These are phyloP conservation scores for Phytopythium vexans DNA, from an alignment of 352 stramenopile species.

Conservation along the genomic window DNA sequence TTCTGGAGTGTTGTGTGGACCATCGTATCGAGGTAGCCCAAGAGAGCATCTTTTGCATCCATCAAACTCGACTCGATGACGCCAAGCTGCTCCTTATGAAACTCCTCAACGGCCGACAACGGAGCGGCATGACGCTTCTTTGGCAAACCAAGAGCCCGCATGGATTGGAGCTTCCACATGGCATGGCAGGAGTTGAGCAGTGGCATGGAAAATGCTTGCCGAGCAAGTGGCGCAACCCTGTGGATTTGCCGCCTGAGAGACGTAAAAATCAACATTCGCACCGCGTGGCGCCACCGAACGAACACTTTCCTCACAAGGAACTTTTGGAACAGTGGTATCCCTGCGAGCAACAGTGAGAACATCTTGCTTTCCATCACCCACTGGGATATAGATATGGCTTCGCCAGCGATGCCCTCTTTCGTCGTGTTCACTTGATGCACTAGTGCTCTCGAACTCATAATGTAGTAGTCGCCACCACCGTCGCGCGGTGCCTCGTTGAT, in stretches of 20 bases:
- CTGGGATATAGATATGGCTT: constrained; percentile 59
- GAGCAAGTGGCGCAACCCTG: constrained; percentile 33
- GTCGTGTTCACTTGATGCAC: constrained; percentile 52
- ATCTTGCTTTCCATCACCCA: constrained; percentile 77
- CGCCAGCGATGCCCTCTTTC: constrained; percentile 30
- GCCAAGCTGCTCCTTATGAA: constrained; percentile 36
- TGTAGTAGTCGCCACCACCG: constrained; percentile 55
- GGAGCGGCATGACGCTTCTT: constrained; percentile 23
- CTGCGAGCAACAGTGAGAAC: constrained; percentile 64
- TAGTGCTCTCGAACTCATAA: constrained; percentile 56
- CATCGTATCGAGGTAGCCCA: constrained; percentile 46
- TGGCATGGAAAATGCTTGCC: constrained; percentile 31
- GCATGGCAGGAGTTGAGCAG: constrained; percentile 34
- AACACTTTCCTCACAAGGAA: constrained; percentile 63
- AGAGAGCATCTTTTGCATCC: constrained; percentile 58
- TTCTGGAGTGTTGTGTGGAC: constrained; percentile 41
- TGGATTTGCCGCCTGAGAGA: constrained; percentile 20
- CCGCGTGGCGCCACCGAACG: constrained; percentile 36
- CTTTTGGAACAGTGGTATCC: constrained; percentile 74
- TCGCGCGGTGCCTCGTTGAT: constrained; percentile 24
- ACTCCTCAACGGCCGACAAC: constrained; percentile 36
- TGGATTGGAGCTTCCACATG: constrained; percentile 37
- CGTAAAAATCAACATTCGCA: constrained; percentile 32
- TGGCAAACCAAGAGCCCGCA: constrained; percentile 38
- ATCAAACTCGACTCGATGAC: constrained; percentile 57